Base-by-base conservation (phyloP, 345 rosid genomes). In the Garcia nutans region DNA sequence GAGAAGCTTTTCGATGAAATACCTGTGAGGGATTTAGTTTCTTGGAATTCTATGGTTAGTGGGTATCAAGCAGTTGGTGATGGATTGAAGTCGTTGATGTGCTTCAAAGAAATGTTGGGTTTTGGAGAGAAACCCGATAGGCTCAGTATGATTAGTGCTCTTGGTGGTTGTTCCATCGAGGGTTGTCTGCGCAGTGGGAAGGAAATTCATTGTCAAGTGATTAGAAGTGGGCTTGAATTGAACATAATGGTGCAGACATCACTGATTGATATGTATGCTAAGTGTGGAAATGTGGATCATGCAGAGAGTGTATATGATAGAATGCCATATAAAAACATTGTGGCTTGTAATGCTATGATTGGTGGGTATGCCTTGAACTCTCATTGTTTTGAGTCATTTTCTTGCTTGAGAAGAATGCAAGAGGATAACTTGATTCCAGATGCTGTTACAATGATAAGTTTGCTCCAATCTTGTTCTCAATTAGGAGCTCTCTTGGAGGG, bases 301-400 rank as follows among this genome's bases (percentile, higher is more conserved):
- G 95, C 90, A 0, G 89, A 93, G 85, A 87, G 82, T 77, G 55
- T 88, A 31, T 93, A 90, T 74, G 59, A 77, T 47, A 49, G 64
- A 80, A 88, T 86, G 64, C 66, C 74, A 56, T 72, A 77, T 10
- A 86, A 78, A 79, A 88, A 82, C 31, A 66, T 83, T 23, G 92
- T 87, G 73, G 84, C 88, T 78, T 93, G 94, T 91, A 93, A 93
- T 79, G 87, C 90, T 65, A 87, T 93, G 94, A 66, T 90, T 65
- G 86, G 84, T 15, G 96, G 88, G 44, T 91, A 92, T 80, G 85
- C 81, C 80, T 65, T 68, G 28, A 86, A 81, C 74, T 78, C 74
- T 50, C 69, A 66, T 70, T 82, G 74, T 49, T 8, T 41, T 5
- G 82, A 88, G 78, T 89, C 92, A 22, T 84, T 88, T 67, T 64